Evolutionary conservation across 2,329 filamentous ascomycete genomes (phyloP), one percentile per base, ranked within the genome.

Genomic region (Teratosphaeria zuluensis): DNA sequence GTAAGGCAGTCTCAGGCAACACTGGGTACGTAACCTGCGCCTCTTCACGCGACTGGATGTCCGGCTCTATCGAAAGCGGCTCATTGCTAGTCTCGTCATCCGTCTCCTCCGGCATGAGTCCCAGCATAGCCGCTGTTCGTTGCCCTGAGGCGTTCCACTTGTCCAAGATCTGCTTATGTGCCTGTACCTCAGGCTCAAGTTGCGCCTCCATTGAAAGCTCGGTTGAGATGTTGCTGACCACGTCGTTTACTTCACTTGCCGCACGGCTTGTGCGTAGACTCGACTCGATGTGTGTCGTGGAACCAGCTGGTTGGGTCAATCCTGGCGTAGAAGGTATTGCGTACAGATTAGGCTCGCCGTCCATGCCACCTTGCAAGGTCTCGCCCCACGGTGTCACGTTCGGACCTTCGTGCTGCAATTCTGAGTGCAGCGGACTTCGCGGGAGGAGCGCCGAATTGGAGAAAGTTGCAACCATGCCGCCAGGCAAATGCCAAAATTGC

Each of bases 311-410:
- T 28, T 76, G 74, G 0, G 74, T 76, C 30, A 72, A 67, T 54
- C 73, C 68, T 5, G 75, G 74, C 7, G 72, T 75, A 24, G 71
- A 64, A 8, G 71, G 72, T 6, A 74, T 53, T 33, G 8, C 19
- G 4, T n/a, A 12, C n/a, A 24, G 54, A 31, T 57, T 52, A 11
- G 28, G 14, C 19, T 46, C n/a, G 28, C 19, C 16, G n/a, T 33
- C 24, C 30, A 48, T 52, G 9, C 31, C 53, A 16, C 16, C 33
- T 16, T 48, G 53, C 11, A 38, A 55, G 1, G n/a, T 31, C n/a
- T 21, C 21, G n/a, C 42, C 42, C 42, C 42, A 46, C n/a, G 42
- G 42, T 19, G 42, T 46, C 14, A 46, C n/a, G 14, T 46, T 46
- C 42, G 42, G 42, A n/a, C 42, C 42, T 19, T 57, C 60, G 9